phyloP scores from a whole-genome alignment of 2,329 filamentous ascomycete genomes.

The Phyllosticta ampelicida region DNA sequence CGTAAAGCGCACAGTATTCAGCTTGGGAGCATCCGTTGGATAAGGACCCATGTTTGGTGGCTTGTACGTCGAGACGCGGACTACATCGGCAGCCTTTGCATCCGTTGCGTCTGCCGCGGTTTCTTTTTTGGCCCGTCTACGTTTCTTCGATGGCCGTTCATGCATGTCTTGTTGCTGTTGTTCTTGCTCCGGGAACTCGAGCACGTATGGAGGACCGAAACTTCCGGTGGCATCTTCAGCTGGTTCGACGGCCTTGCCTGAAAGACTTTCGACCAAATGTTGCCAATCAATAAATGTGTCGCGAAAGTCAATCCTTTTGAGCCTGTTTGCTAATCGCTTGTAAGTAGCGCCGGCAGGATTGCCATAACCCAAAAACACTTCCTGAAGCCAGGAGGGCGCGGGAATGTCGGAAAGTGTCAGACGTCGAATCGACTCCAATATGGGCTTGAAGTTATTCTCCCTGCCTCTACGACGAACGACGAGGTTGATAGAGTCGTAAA shows the following conservation, averaged over 20 bases:
- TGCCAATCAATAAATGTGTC: conserved; percentile 96
- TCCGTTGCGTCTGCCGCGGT: background rate
- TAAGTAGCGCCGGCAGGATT: conserved; percentile 83
- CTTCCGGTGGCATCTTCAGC: conserved; percentile 58
- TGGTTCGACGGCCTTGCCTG: conserved; percentile 77
- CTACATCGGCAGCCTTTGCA: conserved; percentile 43
- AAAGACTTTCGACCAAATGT: conserved; percentile 79
- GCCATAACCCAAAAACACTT: conserved; percentile 95
- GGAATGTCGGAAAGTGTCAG: conserved; percentile 77
- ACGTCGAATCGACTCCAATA: conserved; percentile 82
- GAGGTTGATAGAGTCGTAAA: conserved; percentile 79
- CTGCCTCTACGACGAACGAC: conserved; percentile 71
- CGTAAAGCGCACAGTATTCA: conserved; percentile 80
- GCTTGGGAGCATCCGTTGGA: conserved; percentile 67
- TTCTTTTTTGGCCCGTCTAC: conserved; percentile 28
- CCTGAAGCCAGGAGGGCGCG: conserved; percentile 83
- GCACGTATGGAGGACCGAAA: conserved; percentile 78
- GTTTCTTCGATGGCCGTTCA: conserved; percentile 48
- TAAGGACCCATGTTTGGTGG: conserved; percentile 85
- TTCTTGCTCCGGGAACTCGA: conserved; percentile 47
- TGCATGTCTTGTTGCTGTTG: conserved; percentile 23
- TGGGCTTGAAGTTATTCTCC: conserved; percentile 95
- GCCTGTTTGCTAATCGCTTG: conserved; percentile 65
- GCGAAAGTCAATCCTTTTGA: conserved; percentile 74
- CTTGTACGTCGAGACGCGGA: conserved; percentile 83